Evolutionary conservation across 2,329 filamentous ascomycete species (phyloP).

Genomic region (Aureobasidium sp.): DNA sequence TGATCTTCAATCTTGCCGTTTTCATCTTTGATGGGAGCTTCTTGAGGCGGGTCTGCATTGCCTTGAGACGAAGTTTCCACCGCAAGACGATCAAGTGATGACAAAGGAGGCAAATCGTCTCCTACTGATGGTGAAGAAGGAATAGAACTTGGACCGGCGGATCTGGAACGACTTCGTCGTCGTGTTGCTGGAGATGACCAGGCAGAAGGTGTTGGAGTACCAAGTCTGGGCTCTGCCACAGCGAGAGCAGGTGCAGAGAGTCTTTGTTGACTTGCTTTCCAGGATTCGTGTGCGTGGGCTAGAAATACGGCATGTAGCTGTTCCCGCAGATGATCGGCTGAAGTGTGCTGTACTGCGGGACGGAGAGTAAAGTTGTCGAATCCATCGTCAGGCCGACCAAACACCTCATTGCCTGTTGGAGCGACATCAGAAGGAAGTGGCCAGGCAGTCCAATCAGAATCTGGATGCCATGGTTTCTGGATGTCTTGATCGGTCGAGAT

Average conservation of each 20-base stretch:
- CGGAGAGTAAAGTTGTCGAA: conserved; percentile 46
- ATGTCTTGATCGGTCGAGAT: conserved; percentile 27
- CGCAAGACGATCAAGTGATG: not conserved
- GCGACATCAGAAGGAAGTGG: conserved; percentile 59
- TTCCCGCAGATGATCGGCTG: conserved; percentile 61
- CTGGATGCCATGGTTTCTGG: conserved; percentile 36
- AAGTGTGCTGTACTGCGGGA: conserved; percentile 41
- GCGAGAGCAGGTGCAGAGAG: not conserved
- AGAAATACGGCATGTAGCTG: conserved; percentile 61
- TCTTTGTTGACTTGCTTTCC: conserved; percentile 28
- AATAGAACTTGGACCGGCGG: not conserved
- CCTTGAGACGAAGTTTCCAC: not conserved
- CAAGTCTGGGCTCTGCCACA: not conserved
- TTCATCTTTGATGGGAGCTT: not conserved
- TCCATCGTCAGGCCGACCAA: conserved; percentile 32
- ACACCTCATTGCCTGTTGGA: conserved; percentile 50
- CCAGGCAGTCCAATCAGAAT: conserved; percentile 76
- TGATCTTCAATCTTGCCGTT: conserved; percentile 6
- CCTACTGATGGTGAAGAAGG: conserved; percentile 2
- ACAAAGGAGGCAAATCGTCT: not conserved
- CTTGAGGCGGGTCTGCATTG: not conserved
- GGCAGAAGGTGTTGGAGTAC: not conserved
- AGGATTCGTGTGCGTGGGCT: conserved; percentile 60
- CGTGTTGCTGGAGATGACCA: not conserved
- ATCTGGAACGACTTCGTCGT: not conserved